A percentile compares a stretch with the other conserved stretches of the same genome.
These are phyloP conservation scores for Paramecium primaurelia DNA, from an alignment of 73 alveolate species.

Conservation along the genomic window DNA sequence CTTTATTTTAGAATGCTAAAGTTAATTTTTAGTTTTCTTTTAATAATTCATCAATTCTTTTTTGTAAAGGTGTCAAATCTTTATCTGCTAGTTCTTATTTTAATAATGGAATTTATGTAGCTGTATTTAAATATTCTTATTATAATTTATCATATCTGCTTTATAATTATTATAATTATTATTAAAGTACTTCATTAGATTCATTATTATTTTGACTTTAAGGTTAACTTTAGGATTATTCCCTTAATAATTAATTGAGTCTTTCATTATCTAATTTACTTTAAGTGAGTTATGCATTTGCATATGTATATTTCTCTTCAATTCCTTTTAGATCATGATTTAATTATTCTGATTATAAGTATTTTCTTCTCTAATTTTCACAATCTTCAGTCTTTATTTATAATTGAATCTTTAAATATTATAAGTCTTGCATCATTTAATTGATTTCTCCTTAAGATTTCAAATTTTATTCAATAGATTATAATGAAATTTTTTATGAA, in stretches of 20 bases:
- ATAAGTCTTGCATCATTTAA: neutral
- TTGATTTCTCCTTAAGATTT: neutral
- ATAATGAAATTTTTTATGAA: neutral
- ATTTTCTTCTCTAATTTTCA: neutral
- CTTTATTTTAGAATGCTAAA: constrained; percentile 17
- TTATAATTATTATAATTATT: neutral
- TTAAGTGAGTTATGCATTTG: neutral
- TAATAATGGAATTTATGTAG: neutral
- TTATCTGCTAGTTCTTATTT: neutral
- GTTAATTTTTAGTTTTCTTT: neutral
- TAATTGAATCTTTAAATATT: neutral
- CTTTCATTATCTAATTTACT: neutral
- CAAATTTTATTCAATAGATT: neutral
- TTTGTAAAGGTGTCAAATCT: neutral
- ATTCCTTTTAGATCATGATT: neutral
- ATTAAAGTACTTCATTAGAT: neutral
- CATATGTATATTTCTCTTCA: constrained; percentile 16
- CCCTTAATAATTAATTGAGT: constrained; percentile 1
- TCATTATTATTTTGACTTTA: neutral
- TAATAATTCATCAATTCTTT: neutral
- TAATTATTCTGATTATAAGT: constrained; percentile 21
- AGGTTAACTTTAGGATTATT: neutral
- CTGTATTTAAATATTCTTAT: neutral
- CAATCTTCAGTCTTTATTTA: neutral
- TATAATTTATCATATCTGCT: neutral